Conservation (phyloP, 2,329 filamentous ascomycete genomes). For the Epichloe sibirici region DNA sequence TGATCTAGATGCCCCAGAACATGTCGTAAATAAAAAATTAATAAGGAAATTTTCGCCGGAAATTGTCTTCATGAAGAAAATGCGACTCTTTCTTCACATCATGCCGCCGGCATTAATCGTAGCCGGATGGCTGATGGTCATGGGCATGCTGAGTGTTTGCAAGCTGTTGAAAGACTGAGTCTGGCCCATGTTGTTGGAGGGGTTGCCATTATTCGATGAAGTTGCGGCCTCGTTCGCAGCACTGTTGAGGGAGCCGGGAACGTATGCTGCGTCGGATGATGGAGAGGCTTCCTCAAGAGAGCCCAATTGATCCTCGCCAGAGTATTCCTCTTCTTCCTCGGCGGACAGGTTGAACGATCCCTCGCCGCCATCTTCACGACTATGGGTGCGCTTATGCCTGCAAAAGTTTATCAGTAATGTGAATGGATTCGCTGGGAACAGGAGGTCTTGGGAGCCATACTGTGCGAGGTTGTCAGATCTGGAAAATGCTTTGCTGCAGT, state of each 20-base stretch:
- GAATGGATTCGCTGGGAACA: neutral
- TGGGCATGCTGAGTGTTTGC: slow-evolving; percentile 51
- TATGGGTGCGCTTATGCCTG: slow-evolving; percentile 74
- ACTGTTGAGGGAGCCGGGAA: slow-evolving; percentile 38
- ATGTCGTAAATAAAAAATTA: slow-evolving; percentile 5
- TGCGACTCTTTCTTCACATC: slow-evolving; percentile 22
- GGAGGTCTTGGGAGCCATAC: slow-evolving; percentile 42
- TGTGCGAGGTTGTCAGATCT: slow-evolving; percentile 98
- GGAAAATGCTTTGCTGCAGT: slow-evolving; percentile 98
- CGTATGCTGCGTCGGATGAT: slow-evolving; percentile 54
- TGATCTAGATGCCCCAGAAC: neutral
- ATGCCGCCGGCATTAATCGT: slow-evolving; percentile 33
- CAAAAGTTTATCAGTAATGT: slow-evolving; percentile 7
- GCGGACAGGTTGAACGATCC: slow-evolving; percentile 53
- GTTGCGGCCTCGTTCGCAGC: slow-evolving; percentile 20
- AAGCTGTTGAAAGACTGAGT: slow-evolving; percentile 40
- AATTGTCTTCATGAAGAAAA: neutral
- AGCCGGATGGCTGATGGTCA: slow-evolving; percentile 47
- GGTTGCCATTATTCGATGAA: slow-evolving; percentile 10
- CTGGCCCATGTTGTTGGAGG: slow-evolving; percentile 7
- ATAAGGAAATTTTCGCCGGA: slow-evolving; percentile 4
- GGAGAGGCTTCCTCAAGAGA: slow-evolving; percentile 71
- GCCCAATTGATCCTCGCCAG: slow-evolving; percentile 72
- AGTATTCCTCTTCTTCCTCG: slow-evolving; percentile 74
- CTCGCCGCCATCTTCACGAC: slow-evolving; percentile 49